A percentile compares a stretch with the other conserved stretches of the same genome.
Conservation (phyloP, 2,329 filamentous ascomycete species). For the Penicillium fuscoglaucum region DNA sequence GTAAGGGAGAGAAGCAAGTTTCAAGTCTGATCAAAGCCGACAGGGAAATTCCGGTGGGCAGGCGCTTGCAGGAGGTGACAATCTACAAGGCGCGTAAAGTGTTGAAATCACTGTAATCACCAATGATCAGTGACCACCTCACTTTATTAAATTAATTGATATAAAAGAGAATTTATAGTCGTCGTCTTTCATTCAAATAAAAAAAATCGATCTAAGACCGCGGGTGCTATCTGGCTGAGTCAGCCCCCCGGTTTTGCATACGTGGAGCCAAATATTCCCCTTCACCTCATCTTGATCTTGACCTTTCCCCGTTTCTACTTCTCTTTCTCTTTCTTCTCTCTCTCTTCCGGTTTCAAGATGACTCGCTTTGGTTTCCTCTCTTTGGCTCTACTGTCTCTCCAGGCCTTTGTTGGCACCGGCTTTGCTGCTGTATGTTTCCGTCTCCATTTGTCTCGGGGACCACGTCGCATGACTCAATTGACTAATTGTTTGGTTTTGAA, state of each 20-base stretch:
- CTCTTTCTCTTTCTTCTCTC: constrained; percentile 10
- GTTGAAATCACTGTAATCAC: neutral
- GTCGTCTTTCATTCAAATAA: constrained; percentile 6
- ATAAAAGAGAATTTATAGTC: constrained; percentile 3
- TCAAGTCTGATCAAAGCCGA: constrained; percentile 8
- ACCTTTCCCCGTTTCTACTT: neutral
- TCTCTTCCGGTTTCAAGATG: constrained; percentile 55
- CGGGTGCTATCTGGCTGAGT: constrained; percentile 20
- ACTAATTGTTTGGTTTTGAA: constrained; percentile 15
- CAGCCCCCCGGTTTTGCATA: constrained; percentile 26
- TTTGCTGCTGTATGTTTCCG: constrained; percentile 58
- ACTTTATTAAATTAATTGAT: constrained; percentile 11
- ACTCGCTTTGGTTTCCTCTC: constrained; percentile 71
- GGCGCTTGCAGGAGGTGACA: constrained; percentile 19
- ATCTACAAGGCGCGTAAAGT: constrained; percentile 17
- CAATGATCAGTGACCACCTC: constrained; percentile 1
- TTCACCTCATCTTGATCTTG: constrained; percentile 16
- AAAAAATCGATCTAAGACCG: constrained; percentile 13
- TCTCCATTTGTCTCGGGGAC: constrained; percentile 3
- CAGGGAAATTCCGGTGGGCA: constrained; percentile 12
- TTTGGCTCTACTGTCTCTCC: constrained; percentile 69
- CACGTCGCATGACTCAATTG: constrained; percentile 25
- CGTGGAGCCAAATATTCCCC: constrained; percentile 30
- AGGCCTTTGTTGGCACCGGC: constrained; percentile 65
- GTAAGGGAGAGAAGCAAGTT: constrained; percentile 11